Conservation (phyloP, 371 early-diverging fungal species). For the Blakeslea trispora region DNA sequence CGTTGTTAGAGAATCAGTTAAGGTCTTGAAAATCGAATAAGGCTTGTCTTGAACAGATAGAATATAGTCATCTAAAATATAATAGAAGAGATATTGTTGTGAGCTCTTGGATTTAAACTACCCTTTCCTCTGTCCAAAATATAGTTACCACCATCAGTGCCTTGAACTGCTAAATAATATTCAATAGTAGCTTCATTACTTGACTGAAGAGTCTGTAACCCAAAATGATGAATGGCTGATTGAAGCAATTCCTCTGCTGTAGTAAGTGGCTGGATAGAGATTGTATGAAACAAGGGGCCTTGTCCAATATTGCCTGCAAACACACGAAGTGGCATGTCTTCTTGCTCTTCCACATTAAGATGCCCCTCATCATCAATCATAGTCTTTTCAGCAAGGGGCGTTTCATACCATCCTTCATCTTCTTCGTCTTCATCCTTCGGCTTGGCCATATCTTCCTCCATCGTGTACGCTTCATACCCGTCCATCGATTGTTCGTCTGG, state of each 20-base stretch:
- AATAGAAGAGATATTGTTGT: too few relatives aligned
- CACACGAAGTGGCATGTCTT: conserved; percentile 35
- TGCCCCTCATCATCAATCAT: not conserved
- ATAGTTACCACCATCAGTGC: conserved; percentile 63
- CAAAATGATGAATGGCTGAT: conserved; percentile 50
- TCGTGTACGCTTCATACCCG: conserved; percentile 19
- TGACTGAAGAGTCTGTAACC: conserved; percentile 20
- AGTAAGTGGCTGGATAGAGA: conserved; percentile 39
- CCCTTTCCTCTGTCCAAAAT: too few relatives aligned
- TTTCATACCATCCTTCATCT: not conserved
- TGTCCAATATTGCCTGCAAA: conserved; percentile 64
- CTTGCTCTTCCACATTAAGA: not conserved
- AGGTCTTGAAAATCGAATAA: conserved; percentile 56
- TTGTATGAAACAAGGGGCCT: conserved; percentile 58
- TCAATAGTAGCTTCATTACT: conserved; percentile 38
- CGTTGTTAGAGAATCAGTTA: conserved; percentile 62
- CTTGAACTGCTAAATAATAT: conserved; percentile 59
- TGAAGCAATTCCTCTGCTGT: conserved; percentile 56
- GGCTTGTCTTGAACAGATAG: conserved; percentile 60
- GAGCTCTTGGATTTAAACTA: too few relatives aligned
- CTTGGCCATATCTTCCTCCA: not conserved
- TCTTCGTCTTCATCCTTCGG: conserved; percentile 16
- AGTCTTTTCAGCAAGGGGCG: not conserved
- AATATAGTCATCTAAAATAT: conserved; percentile 52
- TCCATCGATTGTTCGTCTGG: conserved; percentile 21